phyloP scores from a whole-genome alignment of 176 grass and related monocot species.

The Bolboschoenus planiculmis region DNA sequence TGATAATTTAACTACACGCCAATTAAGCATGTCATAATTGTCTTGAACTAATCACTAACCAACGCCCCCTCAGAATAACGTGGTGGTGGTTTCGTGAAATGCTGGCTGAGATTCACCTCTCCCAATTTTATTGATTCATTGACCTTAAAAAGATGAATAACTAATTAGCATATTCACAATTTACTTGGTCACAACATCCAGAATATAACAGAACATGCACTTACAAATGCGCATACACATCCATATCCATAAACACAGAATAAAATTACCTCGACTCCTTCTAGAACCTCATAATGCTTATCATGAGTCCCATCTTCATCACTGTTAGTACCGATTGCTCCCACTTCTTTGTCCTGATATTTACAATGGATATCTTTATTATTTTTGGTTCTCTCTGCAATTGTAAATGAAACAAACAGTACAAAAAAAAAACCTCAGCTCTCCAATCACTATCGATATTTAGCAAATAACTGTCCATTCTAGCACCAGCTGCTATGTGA shows the following conservation, averaged over 20 bases:
- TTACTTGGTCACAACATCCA: background rate
- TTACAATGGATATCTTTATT: background rate
- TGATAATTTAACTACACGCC: background rate
- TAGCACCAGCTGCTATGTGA: background rate
- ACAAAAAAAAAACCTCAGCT: background rate
- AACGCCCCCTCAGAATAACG: conserved; percentile 80
- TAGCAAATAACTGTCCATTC: background rate
- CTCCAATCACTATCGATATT: background rate
- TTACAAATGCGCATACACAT: background rate
- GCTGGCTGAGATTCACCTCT: conserved; percentile 55
- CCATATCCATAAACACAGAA: background rate
- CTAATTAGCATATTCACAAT: background rate
- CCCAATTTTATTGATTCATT: conserved; percentile 47
- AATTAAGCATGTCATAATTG: conserved; percentile 10
- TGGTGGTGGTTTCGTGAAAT: conserved; percentile 72
- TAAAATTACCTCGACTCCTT: background rate
- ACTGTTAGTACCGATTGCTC: conserved; percentile 16
- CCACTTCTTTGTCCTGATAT: conserved; percentile 19
- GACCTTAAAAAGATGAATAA: conserved; percentile 38
- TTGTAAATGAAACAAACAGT: background rate
- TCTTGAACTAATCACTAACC: conserved; percentile 44
- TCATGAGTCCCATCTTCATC: background rate
- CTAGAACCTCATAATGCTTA: conserved; percentile 20
- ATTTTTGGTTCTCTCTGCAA: background rate
- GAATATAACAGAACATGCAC: background rate